Evolutionary conservation across 352 stramenopile genomes (phyloP), one percentile per base, ranked within the genome.

Genomic region (Phytophthora ohioensis): DNA sequence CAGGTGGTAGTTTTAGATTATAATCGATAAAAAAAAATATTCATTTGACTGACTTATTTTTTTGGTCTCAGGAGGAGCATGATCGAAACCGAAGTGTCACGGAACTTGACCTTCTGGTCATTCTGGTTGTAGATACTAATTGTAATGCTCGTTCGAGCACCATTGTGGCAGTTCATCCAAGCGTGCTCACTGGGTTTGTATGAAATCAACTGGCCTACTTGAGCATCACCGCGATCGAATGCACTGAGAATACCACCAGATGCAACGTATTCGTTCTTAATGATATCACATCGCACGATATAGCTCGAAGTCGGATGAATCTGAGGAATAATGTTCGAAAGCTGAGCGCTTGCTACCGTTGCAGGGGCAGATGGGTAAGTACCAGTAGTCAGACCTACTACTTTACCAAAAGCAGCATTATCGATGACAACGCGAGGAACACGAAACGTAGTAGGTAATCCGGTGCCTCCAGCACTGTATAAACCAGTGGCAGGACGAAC

Each of bases 1-100:
- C 17, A 13, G 61, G 4, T 12, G 61, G 61, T 0, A 11, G 0
- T 36, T 68, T 68, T 27, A 27, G 31, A 30, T 62, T 68, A 13
- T 57, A 3, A 66, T 5, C 6, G 31, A 5, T 27, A 13, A 39
- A 41, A 76, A n/a, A 78, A 8, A 81, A 35, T 1, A 78, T 80
- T 6, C 57, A 39, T 66, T 15, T 11, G 27, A 13, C 10, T 36
- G 38, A 17, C 9, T 38, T 59, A 35, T 39, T 34, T 62, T 61
- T 62, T 56, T 61, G 12, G 9, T n/a, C 36, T 48, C 3, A 70
- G 32, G 11, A 75, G 15, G 0, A 75, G 47, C 58, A 65, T 46
- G 5, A 21, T 46, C 41, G 4, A 17, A 17, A 17, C 17, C 17
- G 17, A 17, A 17, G 17, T 17, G 17, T 17, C 17, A 17, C 17